A percentile compares a stretch with the other conserved stretches of the same genome.
Evolutionary conservation across 495 filamentous ascomycete species (phyloP).

Genomic region (Aspergillus bridgeri): DNA sequence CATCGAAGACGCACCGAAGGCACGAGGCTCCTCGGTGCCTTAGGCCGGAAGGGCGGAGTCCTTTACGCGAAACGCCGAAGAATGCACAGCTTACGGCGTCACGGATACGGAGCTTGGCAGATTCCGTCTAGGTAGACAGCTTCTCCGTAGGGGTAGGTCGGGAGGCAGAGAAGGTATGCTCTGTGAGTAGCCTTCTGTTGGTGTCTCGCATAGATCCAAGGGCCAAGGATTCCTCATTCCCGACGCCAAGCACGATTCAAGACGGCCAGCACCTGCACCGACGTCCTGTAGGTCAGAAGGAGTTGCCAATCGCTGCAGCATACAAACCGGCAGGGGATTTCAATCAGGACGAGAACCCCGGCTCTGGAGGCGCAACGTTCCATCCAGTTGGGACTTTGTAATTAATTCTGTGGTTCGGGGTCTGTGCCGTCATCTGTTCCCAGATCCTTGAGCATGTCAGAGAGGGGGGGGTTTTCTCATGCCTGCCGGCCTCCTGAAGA

Average conservation of each 20-base stretch:
- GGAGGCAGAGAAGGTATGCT: no score
- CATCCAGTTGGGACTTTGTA: slow-evolving; percentile 28
- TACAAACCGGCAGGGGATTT: slow-evolving; percentile 9
- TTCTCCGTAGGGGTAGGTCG: no score
- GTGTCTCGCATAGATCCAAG: no score
- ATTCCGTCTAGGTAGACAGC: background rate
- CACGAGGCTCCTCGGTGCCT: slow-evolving; percentile 21
- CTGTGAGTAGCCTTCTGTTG: no score
- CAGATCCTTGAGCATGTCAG: no score
- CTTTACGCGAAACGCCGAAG: background rate
- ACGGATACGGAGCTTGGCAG: background rate
- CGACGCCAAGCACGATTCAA: background rate
- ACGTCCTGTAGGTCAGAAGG: background rate
- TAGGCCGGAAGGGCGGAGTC: background rate
- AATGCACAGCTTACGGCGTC: background rate
- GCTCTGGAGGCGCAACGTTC: slow-evolving; percentile 29
- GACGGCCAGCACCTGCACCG: no score
- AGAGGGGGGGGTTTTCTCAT: no score
- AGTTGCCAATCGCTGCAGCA: background rate
- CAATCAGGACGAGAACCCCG: slow-evolving; percentile 15
- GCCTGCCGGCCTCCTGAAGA: slow-evolving; percentile 13
- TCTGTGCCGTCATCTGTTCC: slow-evolving; percentile 2
- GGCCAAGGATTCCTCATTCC: background rate
- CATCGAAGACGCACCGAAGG: slow-evolving; percentile 42
- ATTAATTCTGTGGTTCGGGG: slow-evolving; percentile 4